These are phyloP conservation scores for Xanthoceras sorbifolium DNA, from an alignment of 345 rosid species.

Conservation along the genomic window DNA sequence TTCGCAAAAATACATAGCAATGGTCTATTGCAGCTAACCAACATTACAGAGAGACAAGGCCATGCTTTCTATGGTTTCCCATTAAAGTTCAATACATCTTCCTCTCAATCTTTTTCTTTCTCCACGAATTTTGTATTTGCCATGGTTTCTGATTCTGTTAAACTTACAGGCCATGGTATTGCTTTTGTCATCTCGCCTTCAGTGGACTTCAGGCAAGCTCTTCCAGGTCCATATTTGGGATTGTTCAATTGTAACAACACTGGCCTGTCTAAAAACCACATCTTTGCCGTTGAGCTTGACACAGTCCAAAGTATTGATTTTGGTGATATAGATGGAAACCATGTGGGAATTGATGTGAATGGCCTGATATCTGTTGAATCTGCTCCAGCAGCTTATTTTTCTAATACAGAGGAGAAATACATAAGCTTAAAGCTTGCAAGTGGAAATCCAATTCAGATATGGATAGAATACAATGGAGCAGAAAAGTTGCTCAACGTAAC, in stretches of 20 bases:
- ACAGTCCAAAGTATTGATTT: conserved; percentile 41
- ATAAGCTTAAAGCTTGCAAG: conserved; percentile 37
- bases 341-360: conserved; percentile 58
- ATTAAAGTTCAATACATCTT: neutral
- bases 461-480: conserved; percentile 57
- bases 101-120: conserved; percentile 30
- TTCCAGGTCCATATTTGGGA: conserved; percentile 36
- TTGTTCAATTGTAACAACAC: conserved; percentile 42
- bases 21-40: conserved; percentile 63
- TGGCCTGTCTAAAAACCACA: conserved; percentile 39
- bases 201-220: conserved; percentile 20
- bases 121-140: conserved; percentile 47
- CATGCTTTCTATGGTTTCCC: neutral
- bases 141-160: conserved; percentile 25
- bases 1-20: conserved; percentile 36
- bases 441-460: conserved; percentile 47
- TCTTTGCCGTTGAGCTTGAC: conserved; percentile 55
- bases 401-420: conserved; percentile 19
- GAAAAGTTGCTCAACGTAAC: conserved; percentile 46
- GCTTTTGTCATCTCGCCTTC: conserved; percentile 41
- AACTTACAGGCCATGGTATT: conserved; percentile 39
- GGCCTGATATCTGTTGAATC: conserved; percentile 36
- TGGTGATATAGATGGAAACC: conserved; percentile 46
- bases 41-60: conserved; percentile 30
- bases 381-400: conserved; percentile 42